Conservation (phyloP, 176 grass and related monocot genomes). For the Oryza punctata region DNA sequence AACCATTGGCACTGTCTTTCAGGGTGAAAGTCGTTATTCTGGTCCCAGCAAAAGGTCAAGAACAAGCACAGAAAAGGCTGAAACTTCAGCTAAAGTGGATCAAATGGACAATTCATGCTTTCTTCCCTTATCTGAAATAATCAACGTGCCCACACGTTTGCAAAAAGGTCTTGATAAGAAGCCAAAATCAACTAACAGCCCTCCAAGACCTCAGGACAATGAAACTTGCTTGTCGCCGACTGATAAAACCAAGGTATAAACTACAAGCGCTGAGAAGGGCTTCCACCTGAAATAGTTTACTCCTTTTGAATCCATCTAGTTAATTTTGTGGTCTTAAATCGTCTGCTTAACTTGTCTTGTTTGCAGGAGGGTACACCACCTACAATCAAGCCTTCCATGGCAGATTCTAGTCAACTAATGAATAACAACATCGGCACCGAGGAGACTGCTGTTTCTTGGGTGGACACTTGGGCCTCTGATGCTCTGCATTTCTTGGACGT, state of each 20-base stretch:
- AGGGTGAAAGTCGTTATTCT: slow-evolving; percentile 35
- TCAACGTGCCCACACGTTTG: slow-evolving; percentile 50
- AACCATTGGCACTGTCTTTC: slow-evolving; percentile 28
- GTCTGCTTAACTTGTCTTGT: slow-evolving; percentile 17
- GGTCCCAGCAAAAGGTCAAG: slow-evolving; percentile 36
- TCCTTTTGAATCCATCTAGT: not conserved
- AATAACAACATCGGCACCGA: not conserved
- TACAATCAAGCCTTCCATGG: slow-evolving; percentile 15
- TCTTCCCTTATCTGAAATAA: slow-evolving; percentile 59
- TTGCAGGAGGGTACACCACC: slow-evolving; percentile 53
- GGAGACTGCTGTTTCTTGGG: not conserved
- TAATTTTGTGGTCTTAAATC: not conserved
- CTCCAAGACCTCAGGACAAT: slow-evolving; percentile 7
- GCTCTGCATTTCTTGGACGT: slow-evolving; percentile 54
- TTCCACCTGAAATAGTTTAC: not conserved
- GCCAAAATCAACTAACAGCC: slow-evolving; percentile 25
- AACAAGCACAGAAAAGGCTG: slow-evolving; percentile 36
- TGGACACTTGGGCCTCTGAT: slow-evolving; percentile 4
- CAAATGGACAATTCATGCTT: slow-evolving; percentile 50
- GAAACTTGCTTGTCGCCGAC: slow-evolving; percentile 8
- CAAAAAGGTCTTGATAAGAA: slow-evolving; percentile 52
- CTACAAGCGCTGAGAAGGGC: not conserved
- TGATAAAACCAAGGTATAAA: slow-evolving; percentile 49
- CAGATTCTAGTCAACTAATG: slow-evolving; percentile 27
- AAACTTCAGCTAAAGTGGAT: slow-evolving; percentile 37